phyloP scores from a whole-genome alignment of 495 filamentous ascomycete species.

The Aspergillus diversus region DNA sequence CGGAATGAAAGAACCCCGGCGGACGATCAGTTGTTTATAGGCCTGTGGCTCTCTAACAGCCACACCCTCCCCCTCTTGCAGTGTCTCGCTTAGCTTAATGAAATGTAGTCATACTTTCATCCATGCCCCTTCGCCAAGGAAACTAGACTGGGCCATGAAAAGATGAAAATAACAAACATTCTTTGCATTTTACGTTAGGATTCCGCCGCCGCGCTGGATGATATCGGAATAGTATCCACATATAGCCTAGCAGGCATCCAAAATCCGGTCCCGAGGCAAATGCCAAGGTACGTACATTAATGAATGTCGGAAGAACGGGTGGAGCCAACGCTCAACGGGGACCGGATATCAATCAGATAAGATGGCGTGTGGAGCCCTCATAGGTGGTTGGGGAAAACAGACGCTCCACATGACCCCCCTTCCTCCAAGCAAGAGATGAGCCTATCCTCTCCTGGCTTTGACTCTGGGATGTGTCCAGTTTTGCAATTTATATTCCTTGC shows the following conservation, averaged over 20 bases:
- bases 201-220: not conserved
- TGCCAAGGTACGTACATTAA: slow-evolving; percentile 24
- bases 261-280: not conserved
- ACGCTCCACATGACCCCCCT: not conserved
- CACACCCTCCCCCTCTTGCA: not conserved
- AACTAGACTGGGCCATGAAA: slow-evolving; percentile 6
- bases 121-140: slow-evolving; percentile 12
- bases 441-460: not conserved
- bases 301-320: slow-evolving; percentile 13
- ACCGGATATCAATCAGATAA: slow-evolving; percentile 26
- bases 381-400: not conserved
- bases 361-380: slow-evolving; percentile 21
- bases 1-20: not conserved
- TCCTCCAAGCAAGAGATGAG: not conserved
- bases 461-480: not conserved
- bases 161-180: slow-evolving; percentile 5
- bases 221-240: not conserved
- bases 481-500: not conserved
- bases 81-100: not conserved
- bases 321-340: slow-evolving; percentile 5
- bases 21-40: slow-evolving; percentile 12
- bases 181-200: not conserved
- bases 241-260: not conserved
- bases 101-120: slow-evolving; percentile 4
- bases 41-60: not conserved